These are phyloP conservation scores for Sungouiella blattae DNA, from an alignment of 805 yeast genomes.

Conservation along the genomic window DNA sequence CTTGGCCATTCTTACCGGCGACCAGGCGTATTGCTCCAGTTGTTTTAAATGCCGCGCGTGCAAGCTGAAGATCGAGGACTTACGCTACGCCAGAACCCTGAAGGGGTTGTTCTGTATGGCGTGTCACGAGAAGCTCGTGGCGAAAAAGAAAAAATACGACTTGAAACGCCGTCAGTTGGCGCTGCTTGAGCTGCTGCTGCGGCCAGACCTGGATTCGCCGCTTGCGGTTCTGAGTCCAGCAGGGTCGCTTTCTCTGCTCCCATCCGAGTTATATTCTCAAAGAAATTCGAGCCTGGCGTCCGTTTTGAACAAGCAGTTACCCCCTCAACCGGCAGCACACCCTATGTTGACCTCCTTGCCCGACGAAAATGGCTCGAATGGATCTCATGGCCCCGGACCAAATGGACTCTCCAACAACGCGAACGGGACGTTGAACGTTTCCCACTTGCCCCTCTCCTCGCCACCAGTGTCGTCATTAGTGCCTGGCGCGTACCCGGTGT, in stretches of 20 bases:
- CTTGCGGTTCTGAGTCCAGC: neutral
- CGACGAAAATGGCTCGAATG: neutral
- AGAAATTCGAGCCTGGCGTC: slow-evolving; percentile 1
- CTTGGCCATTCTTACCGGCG: slow-evolving; percentile 90
- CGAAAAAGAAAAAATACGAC: slow-evolving; percentile 67
- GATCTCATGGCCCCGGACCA: no score
- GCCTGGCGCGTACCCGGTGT: no score
- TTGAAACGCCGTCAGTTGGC: slow-evolving; percentile 36
- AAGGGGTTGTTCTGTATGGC: slow-evolving; percentile 91
- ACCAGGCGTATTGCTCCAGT: slow-evolving; percentile 86
- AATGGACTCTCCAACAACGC: neutral
- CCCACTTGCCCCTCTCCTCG: neutral
- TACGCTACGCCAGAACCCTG: slow-evolving; percentile 87
- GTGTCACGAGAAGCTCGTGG: slow-evolving; percentile 82
- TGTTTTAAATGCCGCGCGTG: slow-evolving; percentile 92
- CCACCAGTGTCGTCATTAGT: no score
- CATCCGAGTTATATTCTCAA: neutral
- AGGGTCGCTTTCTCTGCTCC: neutral
- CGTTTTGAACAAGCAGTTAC: neutral
- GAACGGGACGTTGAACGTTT: neutral
- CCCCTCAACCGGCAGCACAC: slow-evolving; percentile 1
- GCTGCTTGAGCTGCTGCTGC: slow-evolving; percentile 23
- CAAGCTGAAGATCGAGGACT: slow-evolving; percentile 77
- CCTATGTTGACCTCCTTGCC: slow-evolving; percentile 3
- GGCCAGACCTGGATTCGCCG: slow-evolving; percentile 9